Conservation (phyloP, 108 stramenopile species). For the Schizochytrium sp. region DNA sequence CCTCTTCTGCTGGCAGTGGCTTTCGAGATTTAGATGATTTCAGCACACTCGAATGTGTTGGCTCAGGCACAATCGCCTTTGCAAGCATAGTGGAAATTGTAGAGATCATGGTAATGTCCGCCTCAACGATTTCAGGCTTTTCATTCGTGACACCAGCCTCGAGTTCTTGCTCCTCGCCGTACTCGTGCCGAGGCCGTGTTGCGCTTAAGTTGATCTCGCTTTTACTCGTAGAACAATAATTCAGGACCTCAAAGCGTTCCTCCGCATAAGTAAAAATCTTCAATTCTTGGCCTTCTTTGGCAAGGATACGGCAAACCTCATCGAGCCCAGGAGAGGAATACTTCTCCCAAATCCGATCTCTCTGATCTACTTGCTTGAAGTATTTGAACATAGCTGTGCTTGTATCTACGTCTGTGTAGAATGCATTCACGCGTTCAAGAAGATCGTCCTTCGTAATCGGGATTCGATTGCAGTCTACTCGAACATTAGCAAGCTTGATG, state of each 20-base stretch:
- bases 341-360: not conserved
- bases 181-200: too few species aligned
- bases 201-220: not conserved
- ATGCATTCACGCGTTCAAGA: not conserved
- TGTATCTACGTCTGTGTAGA: not conserved
- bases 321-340: not conserved
- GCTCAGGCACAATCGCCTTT: too few species aligned
- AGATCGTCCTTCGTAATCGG: not conserved
- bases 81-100: too few species aligned
- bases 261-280: constrained; percentile 11
- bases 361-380: not conserved
- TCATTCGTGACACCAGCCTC: too few species aligned
- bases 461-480: not conserved
- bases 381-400: not conserved
- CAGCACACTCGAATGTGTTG: too few species aligned
- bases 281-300: not conserved
- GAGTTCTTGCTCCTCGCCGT: too few species aligned
- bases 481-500: not conserved
- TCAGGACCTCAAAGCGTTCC: not conserved
- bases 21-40: too few species aligned
- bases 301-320: not conserved
- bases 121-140: too few species aligned
- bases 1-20: too few species aligned
- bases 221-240: too few species aligned
- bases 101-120: too few species aligned